Conservation (phyloP, 371 early-diverging fungal species). For the Mortierella sp. region DNA sequence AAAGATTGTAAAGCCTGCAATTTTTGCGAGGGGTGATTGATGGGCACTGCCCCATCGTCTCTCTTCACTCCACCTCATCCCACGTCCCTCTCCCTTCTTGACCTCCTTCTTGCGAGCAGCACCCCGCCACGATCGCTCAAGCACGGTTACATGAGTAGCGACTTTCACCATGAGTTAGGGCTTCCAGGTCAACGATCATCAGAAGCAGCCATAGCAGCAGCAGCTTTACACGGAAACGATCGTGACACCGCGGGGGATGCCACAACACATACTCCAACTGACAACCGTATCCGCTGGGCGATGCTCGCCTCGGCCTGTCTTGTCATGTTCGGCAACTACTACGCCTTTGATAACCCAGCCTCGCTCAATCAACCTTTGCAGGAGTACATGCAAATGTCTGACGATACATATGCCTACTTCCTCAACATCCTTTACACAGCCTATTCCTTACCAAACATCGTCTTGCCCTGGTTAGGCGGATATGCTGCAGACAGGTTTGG, state of each 20-base stretch:
- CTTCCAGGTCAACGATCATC: conserved; percentile 14
- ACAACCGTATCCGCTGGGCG: conserved; percentile 43
- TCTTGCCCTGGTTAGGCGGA: conserved; percentile 67
- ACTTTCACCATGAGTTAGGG: conserved; percentile 9
- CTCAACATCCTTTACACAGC: conserved; percentile 62
- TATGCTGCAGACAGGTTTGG: conserved; percentile 58
- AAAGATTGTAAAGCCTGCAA: too few species aligned
- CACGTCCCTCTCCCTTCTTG: not conserved
- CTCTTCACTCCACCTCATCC: too few species aligned
- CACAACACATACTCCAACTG: not conserved
- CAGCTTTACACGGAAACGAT: not conserved
- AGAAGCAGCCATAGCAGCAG: not conserved
- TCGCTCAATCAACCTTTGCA: conserved; percentile 62
- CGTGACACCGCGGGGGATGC: not conserved
- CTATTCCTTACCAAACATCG: conserved; percentile 79
- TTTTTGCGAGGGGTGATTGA: too few species aligned
- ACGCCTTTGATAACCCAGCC: conserved; percentile 73
- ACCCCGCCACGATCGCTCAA: conserved; percentile 34
- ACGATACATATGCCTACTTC: conserved; percentile 50
- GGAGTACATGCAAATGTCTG: conserved; percentile 43
- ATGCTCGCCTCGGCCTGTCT: conserved; percentile 57
- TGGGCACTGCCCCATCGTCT: too few species aligned
- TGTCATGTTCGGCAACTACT: conserved; percentile 69
- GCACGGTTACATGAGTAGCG: conserved; percentile 16
- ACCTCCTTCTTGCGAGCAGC: conserved; percentile 11